These are phyloP conservation scores for Jatropha multifida DNA, from an alignment of 441 rosid species.

Conservation along the genomic window DNA sequence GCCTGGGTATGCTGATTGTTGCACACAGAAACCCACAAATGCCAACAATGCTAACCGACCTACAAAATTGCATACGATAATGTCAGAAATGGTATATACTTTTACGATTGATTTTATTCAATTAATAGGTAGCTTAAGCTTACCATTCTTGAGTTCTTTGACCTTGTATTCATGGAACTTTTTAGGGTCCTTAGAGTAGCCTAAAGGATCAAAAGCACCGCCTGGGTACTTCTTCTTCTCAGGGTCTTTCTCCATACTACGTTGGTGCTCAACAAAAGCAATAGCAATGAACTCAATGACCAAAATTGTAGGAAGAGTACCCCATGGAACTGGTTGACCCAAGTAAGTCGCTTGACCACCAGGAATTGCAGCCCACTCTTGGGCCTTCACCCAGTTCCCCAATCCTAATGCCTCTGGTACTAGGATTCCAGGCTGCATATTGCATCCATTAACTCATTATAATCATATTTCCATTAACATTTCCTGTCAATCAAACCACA, in stretches of 20 bases:
- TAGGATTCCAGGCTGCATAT: slow-evolving; percentile 78
- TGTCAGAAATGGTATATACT: no score
- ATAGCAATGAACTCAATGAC: slow-evolving; percentile 85
- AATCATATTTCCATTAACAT: background rate
- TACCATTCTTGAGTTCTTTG: slow-evolving; percentile 76
- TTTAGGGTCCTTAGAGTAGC: slow-evolving; percentile 92
- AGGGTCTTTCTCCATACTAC: slow-evolving; percentile 98
- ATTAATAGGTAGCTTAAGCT: background rate
- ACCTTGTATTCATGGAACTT: slow-evolving; percentile 88
- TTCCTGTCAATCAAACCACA: no score
- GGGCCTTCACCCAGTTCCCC: slow-evolving; percentile 99
- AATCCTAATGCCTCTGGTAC: slow-evolving; percentile 91
- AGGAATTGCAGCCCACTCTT: slow-evolving; percentile 93
- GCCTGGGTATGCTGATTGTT: slow-evolving; percentile 94
- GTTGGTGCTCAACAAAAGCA: slow-evolving; percentile 93
- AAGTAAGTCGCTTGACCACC: slow-evolving; percentile 98
- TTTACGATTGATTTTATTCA: no score
- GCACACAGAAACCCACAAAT: slow-evolving; percentile 90
- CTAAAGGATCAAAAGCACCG: slow-evolving; percentile 97
- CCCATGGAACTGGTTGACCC: slow-evolving; percentile 98
- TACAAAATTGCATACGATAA: slow-evolving; percentile 3
- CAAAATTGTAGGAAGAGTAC: slow-evolving; percentile 83
- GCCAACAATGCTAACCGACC: slow-evolving; percentile 94
- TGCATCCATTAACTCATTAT: background rate
- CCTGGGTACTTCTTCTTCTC: slow-evolving; percentile 99